Evolutionary conservation across 805 yeast genomes (phyloP), one percentile per base, ranked within the genome.

Genomic region (Metschnikowia anglica): DNA sequence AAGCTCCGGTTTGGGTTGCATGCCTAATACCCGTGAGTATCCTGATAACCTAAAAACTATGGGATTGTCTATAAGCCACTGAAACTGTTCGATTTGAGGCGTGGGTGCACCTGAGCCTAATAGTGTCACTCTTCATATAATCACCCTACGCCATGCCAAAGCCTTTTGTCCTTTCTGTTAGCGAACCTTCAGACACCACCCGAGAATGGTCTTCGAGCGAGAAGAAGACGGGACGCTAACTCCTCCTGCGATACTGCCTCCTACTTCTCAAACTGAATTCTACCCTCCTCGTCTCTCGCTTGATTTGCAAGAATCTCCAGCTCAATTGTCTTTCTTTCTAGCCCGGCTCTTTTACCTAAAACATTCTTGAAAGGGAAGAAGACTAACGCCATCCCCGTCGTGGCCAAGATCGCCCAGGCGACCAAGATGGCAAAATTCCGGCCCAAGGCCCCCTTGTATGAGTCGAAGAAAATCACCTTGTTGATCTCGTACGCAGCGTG

Each of bases 401-500:
- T 68, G 43, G 77, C 73, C 11, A 83, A 20, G 3, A 71, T 85
- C 23, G 74, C 68, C 88, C 89, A 84, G 1, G 74, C 81, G 19
- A 71, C 58, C 30, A 84, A 54, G 12, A 84, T 65, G 31, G 85
- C 89, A 47, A 74, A 67, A 53, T 82, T 72, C 52, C 81, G 60
- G 11, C 88, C 88, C 55, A 83, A 41, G 18, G 73, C 53, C 3
- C 81, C 80, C 54, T 74, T 80, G 53, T 76, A 74, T 2, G 83
- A 66, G 54, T 79, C 63, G 54, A 81, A 74, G 38, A 84, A 68
- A 1, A 82, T 61, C 1, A 83, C 81, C 57, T 80, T 80, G 54
- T 73, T 72, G 21, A 80, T 73, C 51, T 80, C 88, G 39, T 74
- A 73, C 0, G 85, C 75, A 51, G 83, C 82, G 53, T 81, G 81